phyloP scores from a whole-genome alignment of 2,329 filamentous ascomycete species.

The Dactylellina cionopaga region DNA sequence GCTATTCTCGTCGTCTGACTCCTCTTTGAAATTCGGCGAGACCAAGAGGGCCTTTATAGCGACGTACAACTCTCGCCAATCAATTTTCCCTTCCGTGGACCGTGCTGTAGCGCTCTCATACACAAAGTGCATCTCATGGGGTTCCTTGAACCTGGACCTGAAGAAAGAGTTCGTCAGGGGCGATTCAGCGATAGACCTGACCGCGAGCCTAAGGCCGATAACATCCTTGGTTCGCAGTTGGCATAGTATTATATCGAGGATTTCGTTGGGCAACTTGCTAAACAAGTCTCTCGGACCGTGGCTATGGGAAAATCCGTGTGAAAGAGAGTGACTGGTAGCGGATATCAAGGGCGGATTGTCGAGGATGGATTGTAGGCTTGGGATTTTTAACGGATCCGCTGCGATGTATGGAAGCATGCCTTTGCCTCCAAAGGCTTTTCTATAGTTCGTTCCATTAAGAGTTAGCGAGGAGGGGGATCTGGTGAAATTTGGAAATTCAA shows the following conservation, averaged over 20 bases:
- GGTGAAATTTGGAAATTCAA: too few species aligned
- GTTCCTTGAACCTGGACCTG: constrained; percentile 49
- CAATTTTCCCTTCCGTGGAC: constrained; percentile 42
- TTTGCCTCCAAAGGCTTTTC: constrained; percentile 42
- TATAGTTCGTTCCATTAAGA: too few species aligned
- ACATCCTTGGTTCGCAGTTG: constrained; percentile 44
- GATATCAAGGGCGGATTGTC: constrained; percentile 45
- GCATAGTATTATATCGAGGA: constrained; percentile 49
- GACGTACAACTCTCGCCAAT: constrained; percentile 42
- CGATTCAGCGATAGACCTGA: constrained; percentile 47
- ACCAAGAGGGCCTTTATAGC: constrained; percentile 42
- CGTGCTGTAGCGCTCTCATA: constrained; percentile 40
- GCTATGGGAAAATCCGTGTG: constrained; percentile 30
- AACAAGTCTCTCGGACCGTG: constrained; percentile 37
- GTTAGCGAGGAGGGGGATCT: too few species aligned
- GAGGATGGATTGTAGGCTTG: constrained; percentile 35
- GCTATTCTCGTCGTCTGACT: constrained; percentile 29
- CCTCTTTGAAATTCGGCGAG: constrained; percentile 23
- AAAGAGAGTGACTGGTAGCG: constrained; percentile 13
- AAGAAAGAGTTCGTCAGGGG: constrained; percentile 51
- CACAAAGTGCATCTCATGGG: constrained; percentile 50
- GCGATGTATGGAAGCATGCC: constrained; percentile 49
- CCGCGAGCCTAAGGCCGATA: constrained; percentile 34
- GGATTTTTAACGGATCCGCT: constrained; percentile 36
- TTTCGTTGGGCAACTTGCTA: constrained; percentile 47